Evolutionary conservation across 108 stramenopile species (phyloP), one percentile per base, ranked within the genome.

Genomic region (Fragilariopsis cylindrus): DNA sequence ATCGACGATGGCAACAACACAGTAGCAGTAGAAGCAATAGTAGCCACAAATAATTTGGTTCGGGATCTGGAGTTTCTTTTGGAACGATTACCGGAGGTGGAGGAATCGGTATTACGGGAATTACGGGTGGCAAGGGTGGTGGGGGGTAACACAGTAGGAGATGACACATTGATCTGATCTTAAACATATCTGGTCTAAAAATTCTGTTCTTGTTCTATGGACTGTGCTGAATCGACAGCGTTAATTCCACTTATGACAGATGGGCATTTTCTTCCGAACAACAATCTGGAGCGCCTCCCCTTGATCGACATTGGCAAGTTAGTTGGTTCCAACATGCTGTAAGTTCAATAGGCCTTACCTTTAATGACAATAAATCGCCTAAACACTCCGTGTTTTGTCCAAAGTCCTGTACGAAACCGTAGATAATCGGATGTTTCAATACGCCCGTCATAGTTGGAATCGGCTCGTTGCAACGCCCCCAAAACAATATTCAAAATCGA

Each of bases 141-240:
- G 73, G 72, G 12, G 78, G 78, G 12, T 67, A 67, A 46, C 78
- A 49, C 78, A 79, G 41, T 54, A 79, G 41, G 78, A 57, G 18
- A 79, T 73, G 62, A 79, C 56, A 15, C 57, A 66, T 56, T 79
- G 72, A 70, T 79, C 78, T 16, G 78, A 74, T 19, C 78, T 65
- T n/a, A 79, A n/a, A 70, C 78, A 79, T 13, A 60, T 47, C 57
- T 79, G 73, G n/a, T 62, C 52, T 50, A 79, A 53, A 67, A 79
- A 16, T 79, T 54, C 49, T 74, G 78, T 64, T 79, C 69, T 9
- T 41, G 65, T 13, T 73, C 42, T 19, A 70, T 69, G 13, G 62
- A 63, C 11, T 42, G 62, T 63, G 62, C 62, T 40, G 62, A 45
- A 9, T 9, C 40, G n/a, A 63, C 66, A 48, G 66, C 73, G 12